Evolutionary conservation across 2,329 filamentous ascomycete species (phyloP).

Genomic region (Colletotrichum sublineola): DNA sequence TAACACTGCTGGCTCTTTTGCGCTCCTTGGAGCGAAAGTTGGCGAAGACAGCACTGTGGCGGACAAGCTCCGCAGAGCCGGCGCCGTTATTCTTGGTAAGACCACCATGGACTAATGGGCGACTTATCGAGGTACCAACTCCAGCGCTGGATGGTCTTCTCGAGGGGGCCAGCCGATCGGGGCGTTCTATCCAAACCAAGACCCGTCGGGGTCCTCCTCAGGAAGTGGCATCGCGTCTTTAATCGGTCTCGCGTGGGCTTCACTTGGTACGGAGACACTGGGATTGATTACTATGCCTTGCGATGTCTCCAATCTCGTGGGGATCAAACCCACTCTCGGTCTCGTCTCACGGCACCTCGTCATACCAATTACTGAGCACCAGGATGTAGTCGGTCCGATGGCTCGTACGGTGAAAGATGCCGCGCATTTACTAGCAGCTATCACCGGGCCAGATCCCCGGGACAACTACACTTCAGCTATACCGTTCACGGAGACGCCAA

Average conservation of each 20-base stretch:
- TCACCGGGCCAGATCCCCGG: constrained; percentile 69
- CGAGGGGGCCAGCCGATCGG: constrained; percentile 72
- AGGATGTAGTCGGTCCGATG: constrained; percentile 77
- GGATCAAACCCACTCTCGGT: constrained; percentile 77
- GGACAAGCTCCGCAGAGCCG: constrained; percentile 70
- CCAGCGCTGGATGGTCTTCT: constrained; percentile 74
- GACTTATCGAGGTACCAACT: constrained; percentile 70
- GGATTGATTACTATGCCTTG: constrained; percentile 73
- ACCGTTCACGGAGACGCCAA: constrained; percentile 62
- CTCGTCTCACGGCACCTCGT: constrained; percentile 73
- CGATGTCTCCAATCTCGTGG: constrained; percentile 70
- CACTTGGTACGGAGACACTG: constrained; percentile 65
- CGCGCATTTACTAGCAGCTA: constrained; percentile 71
- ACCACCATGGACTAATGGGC: constrained; percentile 75
- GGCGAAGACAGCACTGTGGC: constrained; percentile 70
- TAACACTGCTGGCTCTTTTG: constrained; percentile 73
- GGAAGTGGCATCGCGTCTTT: constrained; percentile 71
- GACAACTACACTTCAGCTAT: constrained; percentile 76
- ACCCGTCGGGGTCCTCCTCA: constrained; percentile 72
- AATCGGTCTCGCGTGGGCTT: constrained; percentile 67
- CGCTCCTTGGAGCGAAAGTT: constrained; percentile 70
- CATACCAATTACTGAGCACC: constrained; percentile 73
- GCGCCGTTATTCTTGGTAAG: constrained; percentile 76
- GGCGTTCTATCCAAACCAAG: constrained; percentile 72
- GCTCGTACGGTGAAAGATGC: constrained; percentile 76